Percentiles rank a stretch among this genome's conserved stretches.
Conservation (phyloP, 2,329 filamentous ascomycete species). For the Neurospora sp. region DNA sequence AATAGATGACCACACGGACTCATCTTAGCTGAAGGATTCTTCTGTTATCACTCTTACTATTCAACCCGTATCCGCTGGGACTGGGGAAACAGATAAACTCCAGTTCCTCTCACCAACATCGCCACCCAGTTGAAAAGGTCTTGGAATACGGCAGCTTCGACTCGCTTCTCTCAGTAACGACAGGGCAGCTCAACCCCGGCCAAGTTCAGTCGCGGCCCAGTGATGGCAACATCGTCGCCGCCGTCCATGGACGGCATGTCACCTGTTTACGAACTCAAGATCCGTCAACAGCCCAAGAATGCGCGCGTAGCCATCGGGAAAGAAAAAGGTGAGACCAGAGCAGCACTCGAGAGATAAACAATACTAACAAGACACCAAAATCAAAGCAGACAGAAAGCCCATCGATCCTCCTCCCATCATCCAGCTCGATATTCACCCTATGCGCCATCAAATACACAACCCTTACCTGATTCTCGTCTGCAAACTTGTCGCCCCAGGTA, state of each 20-base stretch:
- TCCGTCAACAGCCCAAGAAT: slow-evolving; percentile 59
- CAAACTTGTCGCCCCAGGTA: slow-evolving; percentile 26
- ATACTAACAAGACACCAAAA: slow-evolving; percentile 1
- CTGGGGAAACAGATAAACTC: neutral
- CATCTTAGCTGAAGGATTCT: neutral
- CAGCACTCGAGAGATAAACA: neutral
- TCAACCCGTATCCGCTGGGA: neutral
- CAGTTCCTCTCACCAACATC: neutral
- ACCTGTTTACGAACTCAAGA: slow-evolving; percentile 21
- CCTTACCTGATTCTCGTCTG: slow-evolving; percentile 41
- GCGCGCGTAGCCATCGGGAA: slow-evolving; percentile 62
- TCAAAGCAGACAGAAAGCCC: slow-evolving; percentile 61
- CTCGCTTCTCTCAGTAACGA: neutral
- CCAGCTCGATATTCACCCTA: slow-evolving; percentile 49
- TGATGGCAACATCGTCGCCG: neutral
- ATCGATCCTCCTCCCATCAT: slow-evolving; percentile 83
- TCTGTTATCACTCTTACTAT: neutral
- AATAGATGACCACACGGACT: slow-evolving; percentile 1
- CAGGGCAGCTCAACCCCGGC: no score
- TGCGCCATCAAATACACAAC: slow-evolving; percentile 43
- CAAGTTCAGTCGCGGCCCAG: no score
- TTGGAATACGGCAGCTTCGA: neutral
- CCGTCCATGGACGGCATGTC: neutral
- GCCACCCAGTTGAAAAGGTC: neutral
- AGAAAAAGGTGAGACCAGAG: slow-evolving; percentile 52